Conservation (phyloP, 2,329 filamentous ascomycete genomes). For the Pseudopithomyces maydicus region DNA sequence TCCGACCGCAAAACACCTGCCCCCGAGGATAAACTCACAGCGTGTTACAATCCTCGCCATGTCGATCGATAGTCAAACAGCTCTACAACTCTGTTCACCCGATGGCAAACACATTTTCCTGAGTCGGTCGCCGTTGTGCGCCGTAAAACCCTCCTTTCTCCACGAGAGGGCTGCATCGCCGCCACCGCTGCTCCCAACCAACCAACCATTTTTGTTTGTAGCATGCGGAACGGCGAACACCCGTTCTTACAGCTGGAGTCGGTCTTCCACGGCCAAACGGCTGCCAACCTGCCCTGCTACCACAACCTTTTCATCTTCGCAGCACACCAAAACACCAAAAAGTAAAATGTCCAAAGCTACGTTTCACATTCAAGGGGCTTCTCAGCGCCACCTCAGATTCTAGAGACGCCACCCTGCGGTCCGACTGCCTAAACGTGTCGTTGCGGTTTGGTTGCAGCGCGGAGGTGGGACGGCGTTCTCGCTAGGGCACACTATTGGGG, state of each 20-base stretch:
- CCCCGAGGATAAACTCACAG: slow-evolving; percentile 18
- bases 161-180: background rate
- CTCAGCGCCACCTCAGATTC: slow-evolving; percentile 11
- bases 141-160: slow-evolving; percentile 14
- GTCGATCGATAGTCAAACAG: slow-evolving; percentile 14
- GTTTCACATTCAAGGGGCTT: slow-evolving; percentile 10
- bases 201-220: background rate
- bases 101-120: slow-evolving; percentile 20
- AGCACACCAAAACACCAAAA: background rate
- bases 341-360: slow-evolving; percentile 4
- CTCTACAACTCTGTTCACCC: slow-evolving; percentile 18
- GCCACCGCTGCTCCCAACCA: slow-evolving; percentile 3
- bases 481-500: slow-evolving; percentile 21
- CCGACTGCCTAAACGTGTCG: slow-evolving; percentile 17
- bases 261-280: slow-evolving; percentile 4
- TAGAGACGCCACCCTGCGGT: slow-evolving; percentile 11
- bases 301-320: background rate
- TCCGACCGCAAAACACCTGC: slow-evolving; percentile 7
- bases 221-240: too few relatives aligned
- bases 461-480: slow-evolving; percentile 8
- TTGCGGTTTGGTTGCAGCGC: slow-evolving; percentile 12
- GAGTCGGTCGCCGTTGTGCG: slow-evolving; percentile 21
- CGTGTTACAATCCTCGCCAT: slow-evolving; percentile 14
- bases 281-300: background rate
- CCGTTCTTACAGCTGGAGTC: too few relatives aligned